These are phyloP conservation scores for Xylaria sp. DNA, from an alignment of 2,329 filamentous ascomycete genomes.

Conservation along the genomic window DNA sequence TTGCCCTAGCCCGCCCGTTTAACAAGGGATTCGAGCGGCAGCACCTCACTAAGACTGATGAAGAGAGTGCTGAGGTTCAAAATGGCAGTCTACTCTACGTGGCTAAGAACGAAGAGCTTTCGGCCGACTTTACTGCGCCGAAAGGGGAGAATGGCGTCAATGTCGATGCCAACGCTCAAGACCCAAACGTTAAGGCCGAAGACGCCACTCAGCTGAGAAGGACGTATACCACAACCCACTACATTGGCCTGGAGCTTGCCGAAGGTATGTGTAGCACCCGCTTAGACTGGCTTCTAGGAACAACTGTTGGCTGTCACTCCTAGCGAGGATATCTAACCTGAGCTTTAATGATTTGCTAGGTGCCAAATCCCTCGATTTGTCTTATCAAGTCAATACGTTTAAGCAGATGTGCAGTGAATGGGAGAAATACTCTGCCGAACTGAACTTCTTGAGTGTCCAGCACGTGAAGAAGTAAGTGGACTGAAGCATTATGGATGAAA, in stretches of 20 bases:
- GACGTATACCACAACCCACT: slow-evolving; percentile 91
- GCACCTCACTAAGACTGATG: slow-evolving; percentile 72
- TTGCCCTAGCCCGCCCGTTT: slow-evolving; percentile 88
- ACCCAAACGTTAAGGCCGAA: slow-evolving; percentile 40
- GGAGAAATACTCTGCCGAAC: slow-evolving; percentile 77
- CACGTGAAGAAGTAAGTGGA: slow-evolving; percentile 83
- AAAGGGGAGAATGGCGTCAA: slow-evolving; percentile 45
- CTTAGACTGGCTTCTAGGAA: neutral
- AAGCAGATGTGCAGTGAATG: slow-evolving; percentile 82
- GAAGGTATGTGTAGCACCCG: slow-evolving; percentile 67
- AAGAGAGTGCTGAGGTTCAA: slow-evolving; percentile 64
- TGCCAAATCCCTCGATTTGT: slow-evolving; percentile 78
- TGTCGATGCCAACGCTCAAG: slow-evolving; percentile 27
- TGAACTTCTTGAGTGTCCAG: slow-evolving; percentile 82
- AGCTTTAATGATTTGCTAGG: slow-evolving; percentile 58
- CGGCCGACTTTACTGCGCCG: slow-evolving; percentile 28
- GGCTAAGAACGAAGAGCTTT: slow-evolving; percentile 47
- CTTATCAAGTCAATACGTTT: slow-evolving; percentile 86
- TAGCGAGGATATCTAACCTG: slow-evolving; percentile 42
- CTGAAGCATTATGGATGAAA: slow-evolving; percentile 21
- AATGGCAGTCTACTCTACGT: slow-evolving; percentile 63
- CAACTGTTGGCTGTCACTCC: slow-evolving; percentile 31
- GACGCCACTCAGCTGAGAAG: slow-evolving; percentile 50
- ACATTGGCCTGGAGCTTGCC: slow-evolving; percentile 86
- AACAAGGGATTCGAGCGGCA: slow-evolving; percentile 90